Base-by-base conservation (phyloP, 2,329 filamentous ascomycete genomes). In the Balansia obtecta region DNA sequence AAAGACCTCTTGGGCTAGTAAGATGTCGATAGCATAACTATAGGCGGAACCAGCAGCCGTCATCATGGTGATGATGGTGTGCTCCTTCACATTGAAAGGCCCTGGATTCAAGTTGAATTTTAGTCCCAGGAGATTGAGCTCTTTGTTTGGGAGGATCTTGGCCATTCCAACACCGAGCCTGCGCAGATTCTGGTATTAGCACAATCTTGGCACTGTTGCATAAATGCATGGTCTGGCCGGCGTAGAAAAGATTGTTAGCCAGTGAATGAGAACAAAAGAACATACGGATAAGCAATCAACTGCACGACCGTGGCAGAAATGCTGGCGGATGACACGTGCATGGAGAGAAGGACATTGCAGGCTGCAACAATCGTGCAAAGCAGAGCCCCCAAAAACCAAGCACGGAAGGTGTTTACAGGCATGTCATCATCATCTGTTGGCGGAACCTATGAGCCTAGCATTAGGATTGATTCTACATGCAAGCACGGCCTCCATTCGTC, bases 331-430 rank as follows among this genome's bases (percentile, higher is more conserved):
- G 74, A 69, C 39, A 71, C 68, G 41, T 72, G 72, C 27, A 71
- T 54, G 6, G 63, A 61, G 32, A 79, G 75, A 5, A 79, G 62
- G 59, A 76, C 71, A 61, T 80, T 80, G 57, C 77, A 63, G 1
- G 67, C 73, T 0, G 76, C 76, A 32, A 76, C 75, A 46, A 78
- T 60, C 0, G 77, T 81, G 52, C 76, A 75, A 50, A 80, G 68
- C 40, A 81, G 3, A 47, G 78, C 54, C 33, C 78, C 79, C 49
- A 82, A 74, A 4, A 63, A 57, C 78, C 79, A 82, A 22, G 76
- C 75, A 18, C 79, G 77, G 52, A 82, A 70, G 2, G 79, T 82
- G 60, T 75, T 76, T 48, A 70, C 66, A 13, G 73, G 70, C 8
- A 74, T 59, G n/a, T 76, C 73, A 50, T 78, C n/a, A 22, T 50